Conservation (phyloP, 1,139 yeast species). For the Yamadazyma diospyri region DNA sequence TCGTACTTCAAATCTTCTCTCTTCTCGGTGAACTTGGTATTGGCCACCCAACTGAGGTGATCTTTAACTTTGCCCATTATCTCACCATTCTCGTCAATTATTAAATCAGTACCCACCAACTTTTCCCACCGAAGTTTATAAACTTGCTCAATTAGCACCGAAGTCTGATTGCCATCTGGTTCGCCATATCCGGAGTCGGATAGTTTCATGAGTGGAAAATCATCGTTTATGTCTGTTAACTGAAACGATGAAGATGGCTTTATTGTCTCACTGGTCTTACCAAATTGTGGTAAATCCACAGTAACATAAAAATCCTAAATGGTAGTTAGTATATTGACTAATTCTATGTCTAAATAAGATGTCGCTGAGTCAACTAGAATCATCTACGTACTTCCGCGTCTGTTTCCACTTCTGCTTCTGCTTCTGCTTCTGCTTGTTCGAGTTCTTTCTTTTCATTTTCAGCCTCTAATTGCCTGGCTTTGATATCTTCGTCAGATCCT, state of each 20-base stretch:
- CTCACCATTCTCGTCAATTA: slow-evolving; percentile 57
- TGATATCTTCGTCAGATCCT: slow-evolving; percentile 72
- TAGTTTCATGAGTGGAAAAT: slow-evolving; percentile 35
- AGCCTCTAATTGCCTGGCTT: slow-evolving; percentile 37
- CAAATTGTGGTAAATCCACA: slow-evolving; percentile 36
- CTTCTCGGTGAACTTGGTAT: slow-evolving; percentile 21
- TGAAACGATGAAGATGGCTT: slow-evolving; percentile 44
- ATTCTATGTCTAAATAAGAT: background rate
- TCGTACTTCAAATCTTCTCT: slow-evolving; percentile 9
- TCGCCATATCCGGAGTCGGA: slow-evolving; percentile 21
- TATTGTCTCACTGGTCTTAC: slow-evolving; percentile 25
- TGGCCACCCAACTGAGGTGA: slow-evolving; percentile 33
- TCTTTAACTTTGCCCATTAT: slow-evolving; percentile 42
- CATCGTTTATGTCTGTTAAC: slow-evolving; percentile 32
- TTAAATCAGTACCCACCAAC: slow-evolving; percentile 78
- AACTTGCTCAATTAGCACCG: slow-evolving; percentile 42
- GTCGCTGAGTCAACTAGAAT: background rate
- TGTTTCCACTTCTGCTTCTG: slow-evolving; percentile 26
- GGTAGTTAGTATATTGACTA: slow-evolving; percentile 20
- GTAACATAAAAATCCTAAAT: slow-evolving; percentile 40
- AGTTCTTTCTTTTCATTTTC: slow-evolving; percentile 15
- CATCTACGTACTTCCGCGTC: slow-evolving; percentile 36
- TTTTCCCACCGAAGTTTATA: slow-evolving; percentile 78
- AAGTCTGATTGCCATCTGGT: slow-evolving; percentile 19
- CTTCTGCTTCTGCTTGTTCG: slow-evolving; percentile 5